phyloP scores from a whole-genome alignment of 352 stramenopile species.

The Globisporangium alternatum region DNA sequence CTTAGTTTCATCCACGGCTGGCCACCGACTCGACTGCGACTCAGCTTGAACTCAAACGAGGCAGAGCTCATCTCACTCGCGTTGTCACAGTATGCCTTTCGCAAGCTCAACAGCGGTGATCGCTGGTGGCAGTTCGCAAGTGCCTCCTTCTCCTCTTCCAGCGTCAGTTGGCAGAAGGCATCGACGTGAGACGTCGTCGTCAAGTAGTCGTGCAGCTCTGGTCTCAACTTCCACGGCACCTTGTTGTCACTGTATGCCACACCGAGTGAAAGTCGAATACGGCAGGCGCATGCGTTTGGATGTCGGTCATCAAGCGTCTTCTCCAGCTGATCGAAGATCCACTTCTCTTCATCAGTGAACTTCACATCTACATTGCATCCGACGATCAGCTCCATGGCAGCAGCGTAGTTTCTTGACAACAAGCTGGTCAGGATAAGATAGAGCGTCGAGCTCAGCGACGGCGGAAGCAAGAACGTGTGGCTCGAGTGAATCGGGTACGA shows the following conservation, averaged over 20 bases:
- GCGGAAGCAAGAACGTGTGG: slow-evolving; percentile 92
- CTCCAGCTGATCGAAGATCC: slow-evolving; percentile 96
- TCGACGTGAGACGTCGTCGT: slow-evolving; percentile 89
- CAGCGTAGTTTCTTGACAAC: slow-evolving; percentile 92
- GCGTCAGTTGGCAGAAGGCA: slow-evolving; percentile 90
- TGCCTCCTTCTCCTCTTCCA: slow-evolving; percentile 94
- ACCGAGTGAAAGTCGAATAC: slow-evolving; percentile 85
- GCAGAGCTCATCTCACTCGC: slow-evolving; percentile 21
- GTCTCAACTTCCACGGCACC: slow-evolving; percentile 82
- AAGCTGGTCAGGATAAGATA: slow-evolving; percentile 98
- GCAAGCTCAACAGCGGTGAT: slow-evolving; percentile 59
- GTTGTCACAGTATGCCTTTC: slow-evolving; percentile 72
- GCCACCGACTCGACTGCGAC: slow-evolving; percentile 67
- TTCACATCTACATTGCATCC: slow-evolving; percentile 95
- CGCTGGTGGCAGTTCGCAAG: slow-evolving; percentile 70
- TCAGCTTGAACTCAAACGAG: slow-evolving; percentile 62
- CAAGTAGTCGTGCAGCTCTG: slow-evolving; percentile 88
- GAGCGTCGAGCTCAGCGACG: slow-evolving; percentile 95
- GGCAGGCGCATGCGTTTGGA: slow-evolving; percentile 94
- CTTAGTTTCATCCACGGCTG: slow-evolving; percentile 85
- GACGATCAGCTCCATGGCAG: slow-evolving; percentile 95
- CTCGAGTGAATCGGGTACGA: slow-evolving; percentile 98
- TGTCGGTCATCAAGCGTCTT: slow-evolving; percentile 94
- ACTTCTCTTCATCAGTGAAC: slow-evolving; percentile 95
- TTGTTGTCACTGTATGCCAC: slow-evolving; percentile 91